phyloP scores from a whole-genome alignment of 148 eudicot genomes.

The Vaccinium vitisidaea region DNA sequence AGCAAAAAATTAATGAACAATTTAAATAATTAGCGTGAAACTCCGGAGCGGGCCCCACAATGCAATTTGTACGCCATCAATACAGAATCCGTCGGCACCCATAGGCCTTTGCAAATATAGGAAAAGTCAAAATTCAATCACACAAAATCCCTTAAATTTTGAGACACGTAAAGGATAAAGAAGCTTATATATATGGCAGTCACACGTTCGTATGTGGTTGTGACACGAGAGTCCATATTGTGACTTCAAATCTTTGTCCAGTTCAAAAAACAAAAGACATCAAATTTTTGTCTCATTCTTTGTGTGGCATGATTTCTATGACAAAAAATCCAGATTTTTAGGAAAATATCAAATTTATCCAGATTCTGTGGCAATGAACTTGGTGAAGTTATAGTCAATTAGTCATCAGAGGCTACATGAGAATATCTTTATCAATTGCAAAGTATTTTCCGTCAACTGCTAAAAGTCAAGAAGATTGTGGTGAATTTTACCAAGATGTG shows the following conservation, averaged over 20 bases:
- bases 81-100: no score
- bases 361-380: slow-evolving; percentile 11
- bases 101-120: not conserved
- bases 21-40: no score
- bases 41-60: no score
- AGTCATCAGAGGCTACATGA: not conserved
- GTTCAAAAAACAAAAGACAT: no score
- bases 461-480: not conserved
- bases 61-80: no score
- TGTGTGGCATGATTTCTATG: not conserved
- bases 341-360: slow-evolving; percentile 12
- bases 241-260: no score
- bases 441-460: not conserved
- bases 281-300: not conserved
- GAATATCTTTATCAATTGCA: not conserved
- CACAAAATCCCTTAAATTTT: not conserved
- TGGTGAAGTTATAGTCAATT: not conserved
- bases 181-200: not conserved
- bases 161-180: not conserved
- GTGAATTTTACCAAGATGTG: not conserved
- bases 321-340: not conserved
- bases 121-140: not conserved
- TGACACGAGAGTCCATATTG: not conserved
- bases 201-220: not conserved
- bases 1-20: no score